These are phyloP conservation scores for Microdochium paspali DNA, from an alignment of 2,329 filamentous ascomycete genomes.

Conservation along the genomic window DNA sequence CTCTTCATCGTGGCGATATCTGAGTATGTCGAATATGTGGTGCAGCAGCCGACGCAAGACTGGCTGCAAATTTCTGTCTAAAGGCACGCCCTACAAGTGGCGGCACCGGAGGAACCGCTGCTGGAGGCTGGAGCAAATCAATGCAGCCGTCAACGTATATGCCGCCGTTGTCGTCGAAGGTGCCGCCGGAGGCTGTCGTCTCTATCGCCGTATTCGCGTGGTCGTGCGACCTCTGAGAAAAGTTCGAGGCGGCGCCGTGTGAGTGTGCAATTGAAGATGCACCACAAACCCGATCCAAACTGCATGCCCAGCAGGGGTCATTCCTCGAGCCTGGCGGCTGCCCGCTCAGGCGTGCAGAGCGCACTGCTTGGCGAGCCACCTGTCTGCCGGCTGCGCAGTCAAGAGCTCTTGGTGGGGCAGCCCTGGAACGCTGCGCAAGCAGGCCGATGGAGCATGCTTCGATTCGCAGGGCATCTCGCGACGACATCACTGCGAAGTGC, in stretches of 20 bases:
- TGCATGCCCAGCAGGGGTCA: neutral
- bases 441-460: neutral
- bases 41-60: neutral
- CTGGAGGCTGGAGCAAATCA: too few species aligned
- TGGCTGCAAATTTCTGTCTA: conserved; percentile 1
- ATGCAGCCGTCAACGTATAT: too few species aligned
- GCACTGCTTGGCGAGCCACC: neutral
- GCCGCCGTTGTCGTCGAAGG: conserved; percentile 4
- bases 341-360: conserved; percentile 2
- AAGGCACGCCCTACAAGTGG: neutral
- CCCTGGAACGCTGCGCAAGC: too few species aligned
- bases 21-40: conserved; percentile 1
- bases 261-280: conserved; percentile 10
- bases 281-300: neutral
- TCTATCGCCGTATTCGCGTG: conserved; percentile 3
- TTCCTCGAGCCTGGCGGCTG: conserved; percentile 2
- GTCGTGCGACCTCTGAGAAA: conserved; percentile 19
- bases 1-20: conserved; percentile 25
- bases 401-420: neutral
- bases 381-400: neutral
- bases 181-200: conserved; percentile 1
- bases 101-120: neutral
- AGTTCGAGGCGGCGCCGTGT: conserved; percentile 11
- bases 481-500: neutral
- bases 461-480: neutral